phyloP scores from a whole-genome alignment of 306 rosid species.

The Sicyos edulis region DNA sequence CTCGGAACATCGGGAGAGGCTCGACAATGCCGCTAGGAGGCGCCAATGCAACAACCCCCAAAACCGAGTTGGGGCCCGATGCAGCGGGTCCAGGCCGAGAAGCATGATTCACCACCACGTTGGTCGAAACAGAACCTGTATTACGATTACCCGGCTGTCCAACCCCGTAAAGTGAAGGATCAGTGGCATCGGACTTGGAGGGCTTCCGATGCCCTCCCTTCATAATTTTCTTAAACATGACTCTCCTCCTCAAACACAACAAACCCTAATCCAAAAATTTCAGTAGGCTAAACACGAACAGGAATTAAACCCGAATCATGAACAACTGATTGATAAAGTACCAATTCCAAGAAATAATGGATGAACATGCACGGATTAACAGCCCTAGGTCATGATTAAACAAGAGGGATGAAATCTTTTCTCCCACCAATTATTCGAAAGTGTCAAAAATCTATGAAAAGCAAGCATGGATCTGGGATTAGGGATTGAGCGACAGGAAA shows the following conservation, averaged over 20 bases:
- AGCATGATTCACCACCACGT: constrained; percentile 67
- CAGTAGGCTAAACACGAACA: constrained; percentile 18
- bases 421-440: constrained; percentile 20
- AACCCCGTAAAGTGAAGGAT: constrained; percentile 37
- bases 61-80: constrained; percentile 21
- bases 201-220: constrained; percentile 75
- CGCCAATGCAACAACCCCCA: constrained; percentile 7
- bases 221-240: constrained; percentile 85
- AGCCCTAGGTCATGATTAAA: constrained; percentile 28
- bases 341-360: constrained; percentile 19
- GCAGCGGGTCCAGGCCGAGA: constrained; percentile 44
- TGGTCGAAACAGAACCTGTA: constrained; percentile 34
- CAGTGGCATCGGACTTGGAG: constrained; percentile 73
- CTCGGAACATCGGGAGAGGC: constrained; percentile 63
- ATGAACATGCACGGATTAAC: constrained; percentile 28
- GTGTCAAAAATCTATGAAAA: constrained; percentile 25
- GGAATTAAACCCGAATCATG: constrained; percentile 27
- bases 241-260: constrained; percentile 21
- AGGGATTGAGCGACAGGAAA: constrained; percentile 10
- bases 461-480: constrained; percentile 40
- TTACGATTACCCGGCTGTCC: constrained; percentile 37
- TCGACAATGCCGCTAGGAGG: constrained; percentile 60
- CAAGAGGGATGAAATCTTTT: constrained; percentile 22
- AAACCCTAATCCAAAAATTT: constrained; percentile 48
- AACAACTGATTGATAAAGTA: constrained; percentile 23